Percentiles rank a stretch among this genome's conserved stretches.
Conservation (phyloP, 495 filamentous ascomycete genomes). For the Schizothecium vesticola region DNA sequence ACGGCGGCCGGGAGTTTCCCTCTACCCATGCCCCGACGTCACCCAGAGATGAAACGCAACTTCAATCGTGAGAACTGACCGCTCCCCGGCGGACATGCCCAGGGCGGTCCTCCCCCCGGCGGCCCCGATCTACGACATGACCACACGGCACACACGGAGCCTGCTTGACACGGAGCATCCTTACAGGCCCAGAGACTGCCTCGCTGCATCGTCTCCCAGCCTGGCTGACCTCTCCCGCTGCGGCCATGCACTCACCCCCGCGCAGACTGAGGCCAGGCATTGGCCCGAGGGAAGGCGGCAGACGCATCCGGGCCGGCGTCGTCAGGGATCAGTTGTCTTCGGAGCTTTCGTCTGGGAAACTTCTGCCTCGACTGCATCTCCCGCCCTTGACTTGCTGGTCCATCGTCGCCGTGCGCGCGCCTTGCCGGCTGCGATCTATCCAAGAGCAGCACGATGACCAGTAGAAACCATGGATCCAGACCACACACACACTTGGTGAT, state of each 20-base stretch:
- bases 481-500: not conserved
- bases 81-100: not conserved
- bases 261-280: constrained; percentile 5
- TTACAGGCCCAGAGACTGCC: not conserved
- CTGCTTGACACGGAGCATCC: not conserved
- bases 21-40: not conserved
- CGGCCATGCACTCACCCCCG: constrained; percentile 8
- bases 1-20: too few species aligned
- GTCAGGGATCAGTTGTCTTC: not conserved
- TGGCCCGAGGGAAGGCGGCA: constrained; percentile 15
- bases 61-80: not conserved
- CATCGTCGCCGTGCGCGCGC: not conserved
- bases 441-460: not conserved
- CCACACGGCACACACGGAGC: not conserved
- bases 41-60: not conserved
- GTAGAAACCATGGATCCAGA: not conserved
- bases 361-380: not conserved
- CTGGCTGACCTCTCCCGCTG: constrained; percentile 8
- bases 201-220: not conserved
- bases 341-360: not conserved
- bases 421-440: not conserved
- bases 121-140: not conserved
- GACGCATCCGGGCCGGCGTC: constrained; percentile 16
- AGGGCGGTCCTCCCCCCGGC: not conserved
- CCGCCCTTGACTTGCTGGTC: too few species aligned